Base-by-base conservation (phyloP, 495 filamentous ascomycete species). In the Podospora anserina region DNA sequence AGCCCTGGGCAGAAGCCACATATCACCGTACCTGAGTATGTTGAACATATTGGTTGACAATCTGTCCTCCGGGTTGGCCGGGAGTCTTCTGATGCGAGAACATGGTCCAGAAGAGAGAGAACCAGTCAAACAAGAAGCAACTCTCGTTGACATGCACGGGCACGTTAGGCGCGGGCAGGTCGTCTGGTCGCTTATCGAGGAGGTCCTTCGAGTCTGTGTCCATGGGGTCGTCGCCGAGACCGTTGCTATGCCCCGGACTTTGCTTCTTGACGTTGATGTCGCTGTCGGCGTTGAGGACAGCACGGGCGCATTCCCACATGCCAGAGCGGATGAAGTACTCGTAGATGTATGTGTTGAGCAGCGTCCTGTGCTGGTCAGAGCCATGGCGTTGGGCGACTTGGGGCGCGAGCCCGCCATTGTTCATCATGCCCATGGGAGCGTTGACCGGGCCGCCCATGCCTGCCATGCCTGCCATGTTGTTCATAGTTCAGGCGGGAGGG, bases 51-150 rank as follows among this genome's bases (percentile, higher is more conserved):
- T 89, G 86, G 65, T 82, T 82, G 34, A 90, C 87, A 19, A 32
- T 5, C 55, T 81, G 77, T 66, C 74, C 82, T 70, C 78, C 83
- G 44, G 74, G 72, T 11, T 49, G 39, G n/a, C 81, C 82, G 75
- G 87, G 85, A 69, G 86, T 87, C 68, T 90, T 88, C 74, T 91
- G 89, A 61, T 92, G 91, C 74, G 85, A 86, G 73, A 89, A 96
- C 74, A 98, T 92, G 70, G 98, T 95, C 93, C 92, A 98, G 78
- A 99, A 99, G 44, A 97, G 83, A 75, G 88, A 91, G 79, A 96
- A 99, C 95, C 95, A 99, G 68, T 97, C 94, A 61, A 91, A 87
- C 15, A 99, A 83, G 72, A 98, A 97, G 28, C 90, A 91, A 18
- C 88, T 90, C 19, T 92, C 88, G 11, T 84, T 81, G 15, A 91